These are phyloP conservation scores for Hamamelis virginiana DNA, from an alignment of 164 flowering plant genomes.

Conservation along the genomic window DNA sequence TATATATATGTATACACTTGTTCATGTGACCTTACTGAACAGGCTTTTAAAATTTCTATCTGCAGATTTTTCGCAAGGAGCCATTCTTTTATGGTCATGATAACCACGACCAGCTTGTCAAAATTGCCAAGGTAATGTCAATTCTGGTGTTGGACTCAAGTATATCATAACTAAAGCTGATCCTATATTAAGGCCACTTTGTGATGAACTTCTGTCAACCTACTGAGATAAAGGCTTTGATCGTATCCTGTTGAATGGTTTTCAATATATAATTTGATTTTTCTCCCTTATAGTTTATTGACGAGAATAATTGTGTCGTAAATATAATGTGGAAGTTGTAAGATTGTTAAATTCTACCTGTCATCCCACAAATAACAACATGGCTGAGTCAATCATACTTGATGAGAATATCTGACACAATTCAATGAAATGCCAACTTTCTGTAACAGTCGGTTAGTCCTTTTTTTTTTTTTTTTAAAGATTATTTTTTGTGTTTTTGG, in stretches of 20 bases:
- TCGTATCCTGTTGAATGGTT: background rate
- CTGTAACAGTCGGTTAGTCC: background rate
- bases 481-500: too few relatives aligned
- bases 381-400: background rate
- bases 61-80: conserved; percentile 83
- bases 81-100: conserved; percentile 90
- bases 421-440: background rate
- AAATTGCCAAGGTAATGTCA: conserved; percentile 71
- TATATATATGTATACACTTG: background rate
- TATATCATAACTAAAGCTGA: too few relatives aligned
- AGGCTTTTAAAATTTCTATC: background rate
- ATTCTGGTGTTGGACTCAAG: background rate
- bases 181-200: background rate
- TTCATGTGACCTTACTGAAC: background rate
- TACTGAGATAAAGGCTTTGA: background rate
- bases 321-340: too few relatives aligned
- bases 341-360: too few relatives aligned
- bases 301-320: too few relatives aligned
- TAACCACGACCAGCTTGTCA: conserved; percentile 85
- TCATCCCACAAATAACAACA: background rate
- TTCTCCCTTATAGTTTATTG: too few relatives aligned
- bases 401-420: background rate
- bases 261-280: background rate
- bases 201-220: background rate
- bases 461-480: too few relatives aligned